Percentiles rank a stretch among this genome's conserved stretches.
phyloP scores from a whole-genome alignment of 2,329 filamentous ascomycete species.

The Cercospora canescens region DNA sequence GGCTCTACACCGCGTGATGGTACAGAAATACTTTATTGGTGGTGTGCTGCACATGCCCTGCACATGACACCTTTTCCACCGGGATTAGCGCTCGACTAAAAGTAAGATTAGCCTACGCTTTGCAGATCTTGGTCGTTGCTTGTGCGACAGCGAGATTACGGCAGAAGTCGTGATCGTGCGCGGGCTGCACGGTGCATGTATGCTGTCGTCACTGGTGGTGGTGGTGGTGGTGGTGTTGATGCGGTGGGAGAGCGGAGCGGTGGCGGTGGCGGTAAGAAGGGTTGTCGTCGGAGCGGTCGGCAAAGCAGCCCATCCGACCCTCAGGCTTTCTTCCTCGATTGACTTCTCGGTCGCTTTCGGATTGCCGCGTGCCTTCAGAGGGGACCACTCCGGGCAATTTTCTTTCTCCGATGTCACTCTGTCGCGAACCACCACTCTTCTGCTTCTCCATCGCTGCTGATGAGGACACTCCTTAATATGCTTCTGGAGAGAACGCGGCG shows the following conservation, averaged over 20 bases:
- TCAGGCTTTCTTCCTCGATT: background rate
- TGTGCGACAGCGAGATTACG: conserved; percentile 10
- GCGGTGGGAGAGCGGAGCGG: background rate
- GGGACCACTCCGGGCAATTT: background rate
- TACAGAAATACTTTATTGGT: conserved; percentile 10
- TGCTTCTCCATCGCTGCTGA: background rate
- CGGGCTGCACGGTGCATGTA: background rate
- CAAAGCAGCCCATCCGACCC: background rate
- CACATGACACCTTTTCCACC: conserved; percentile 8
- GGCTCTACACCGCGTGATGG: conserved; percentile 5
- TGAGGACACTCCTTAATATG: background rate
- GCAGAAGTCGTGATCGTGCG: background rate
- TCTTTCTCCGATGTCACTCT: background rate
- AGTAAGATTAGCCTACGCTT: conserved; percentile 9
- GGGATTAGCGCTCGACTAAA: conserved; percentile 5
- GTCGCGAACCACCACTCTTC: background rate
- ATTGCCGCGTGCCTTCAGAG: background rate
- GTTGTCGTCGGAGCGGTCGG: background rate
- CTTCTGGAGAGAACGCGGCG: background rate
- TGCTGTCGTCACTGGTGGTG: background rate
- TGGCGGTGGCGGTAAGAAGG: background rate
- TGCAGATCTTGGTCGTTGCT: conserved; percentile 8
- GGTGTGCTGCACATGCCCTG: conserved; percentile 9
- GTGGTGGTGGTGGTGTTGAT: background rate
- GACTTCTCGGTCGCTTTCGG: background rate